Conservation (phyloP, 2,329 filamentous ascomycete species). For the Colletotrichum tanaceti region DNA sequence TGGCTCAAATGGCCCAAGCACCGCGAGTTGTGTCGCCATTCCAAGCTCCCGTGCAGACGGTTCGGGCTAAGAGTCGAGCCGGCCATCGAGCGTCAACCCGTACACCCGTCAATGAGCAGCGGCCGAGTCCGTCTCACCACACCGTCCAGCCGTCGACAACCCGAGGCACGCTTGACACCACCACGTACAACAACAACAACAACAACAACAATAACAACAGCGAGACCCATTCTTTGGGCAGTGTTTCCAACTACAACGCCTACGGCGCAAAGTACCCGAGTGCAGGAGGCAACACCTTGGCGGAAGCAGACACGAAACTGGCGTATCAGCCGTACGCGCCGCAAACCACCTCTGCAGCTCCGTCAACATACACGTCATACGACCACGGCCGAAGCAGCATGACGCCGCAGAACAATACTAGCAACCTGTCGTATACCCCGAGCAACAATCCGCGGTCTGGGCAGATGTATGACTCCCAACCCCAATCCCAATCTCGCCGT, state of each 20-base stretch:
- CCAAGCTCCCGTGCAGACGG: conserved; percentile 43
- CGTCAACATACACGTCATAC: conserved; percentile 42
- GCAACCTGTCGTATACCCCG: conserved; percentile 30
- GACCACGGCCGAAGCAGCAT: conserved; percentile 48
- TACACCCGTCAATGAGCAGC: conserved; percentile 46
- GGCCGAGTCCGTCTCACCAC: conserved; percentile 43
- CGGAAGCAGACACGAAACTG: conserved; percentile 14
- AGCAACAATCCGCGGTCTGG: conserved; percentile 42
- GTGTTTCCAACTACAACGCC: conserved; percentile 41
- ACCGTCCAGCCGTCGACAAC: conserved; percentile 50
- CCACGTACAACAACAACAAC: conserved; percentile 19
- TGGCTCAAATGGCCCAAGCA: conserved; percentile 43
- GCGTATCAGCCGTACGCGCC: conserved; percentile 39
- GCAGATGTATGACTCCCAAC: conserved; percentile 28
- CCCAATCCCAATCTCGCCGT: conserved; percentile 5
- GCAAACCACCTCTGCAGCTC: conserved; percentile 33
- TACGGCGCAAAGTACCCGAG: conserved; percentile 42
- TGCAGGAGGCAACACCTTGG: conserved; percentile 21
- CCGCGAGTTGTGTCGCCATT: conserved; percentile 48
- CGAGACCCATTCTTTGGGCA: conserved; percentile 42
- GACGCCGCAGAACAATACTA: conserved; percentile 39
- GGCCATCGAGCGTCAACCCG: conserved; percentile 49
- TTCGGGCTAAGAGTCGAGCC: conserved; percentile 50
- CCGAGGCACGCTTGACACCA: conserved; percentile 43
- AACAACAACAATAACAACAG: no score